A percentile compares a stretch with the other conserved stretches of the same genome.
Evolutionary conservation across 1,139 yeast genomes (phyloP).

Genomic region (Hemisphaericaspora subhashii): DNA sequence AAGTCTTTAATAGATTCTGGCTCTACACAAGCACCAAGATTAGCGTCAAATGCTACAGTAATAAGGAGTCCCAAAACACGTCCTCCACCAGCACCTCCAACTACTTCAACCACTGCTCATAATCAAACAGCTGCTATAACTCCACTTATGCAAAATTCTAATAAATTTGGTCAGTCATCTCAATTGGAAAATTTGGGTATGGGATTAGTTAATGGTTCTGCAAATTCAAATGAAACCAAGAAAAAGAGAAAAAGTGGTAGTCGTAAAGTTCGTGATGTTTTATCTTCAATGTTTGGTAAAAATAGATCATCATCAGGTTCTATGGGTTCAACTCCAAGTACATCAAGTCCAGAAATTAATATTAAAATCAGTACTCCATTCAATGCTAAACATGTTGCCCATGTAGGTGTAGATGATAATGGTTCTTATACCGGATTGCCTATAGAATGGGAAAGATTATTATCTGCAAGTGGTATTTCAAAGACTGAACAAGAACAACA

Average conservation of each 20-base stretch:
- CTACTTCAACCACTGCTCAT: constrained; percentile 18
- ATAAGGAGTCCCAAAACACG: constrained; percentile 24
- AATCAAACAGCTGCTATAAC: constrained; percentile 38
- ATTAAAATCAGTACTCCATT: constrained; percentile 85
- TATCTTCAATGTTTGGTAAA: constrained; percentile 43
- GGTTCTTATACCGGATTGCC: constrained; percentile 92
- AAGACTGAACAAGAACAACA: constrained; percentile 83
- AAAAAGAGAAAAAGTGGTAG: constrained; percentile 37
- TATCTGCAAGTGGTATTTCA: constrained; percentile 84
- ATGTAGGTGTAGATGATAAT: constrained; percentile 87
- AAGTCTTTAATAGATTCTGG: neutral
- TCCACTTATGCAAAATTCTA: constrained; percentile 26
- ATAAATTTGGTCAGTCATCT: constrained; percentile 16
- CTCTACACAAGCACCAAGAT: constrained; percentile 1
- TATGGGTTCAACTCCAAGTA: constrained; percentile 9
- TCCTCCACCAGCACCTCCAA: constrained; percentile 15
- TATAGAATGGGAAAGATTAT: constrained; percentile 82
- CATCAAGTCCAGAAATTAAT: constrained; percentile 31
- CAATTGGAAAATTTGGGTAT: constrained; percentile 30
- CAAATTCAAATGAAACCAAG: constrained; percentile 7
- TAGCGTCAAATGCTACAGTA: constrained; percentile 17
- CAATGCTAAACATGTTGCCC: constrained; percentile 87
- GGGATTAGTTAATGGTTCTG: constrained; percentile 17
- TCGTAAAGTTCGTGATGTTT: constrained; percentile 39
- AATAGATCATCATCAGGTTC: constrained; percentile 18